Conservation (phyloP, 2,329 filamentous ascomycete genomes). For the Sporothrix pallida region DNA sequence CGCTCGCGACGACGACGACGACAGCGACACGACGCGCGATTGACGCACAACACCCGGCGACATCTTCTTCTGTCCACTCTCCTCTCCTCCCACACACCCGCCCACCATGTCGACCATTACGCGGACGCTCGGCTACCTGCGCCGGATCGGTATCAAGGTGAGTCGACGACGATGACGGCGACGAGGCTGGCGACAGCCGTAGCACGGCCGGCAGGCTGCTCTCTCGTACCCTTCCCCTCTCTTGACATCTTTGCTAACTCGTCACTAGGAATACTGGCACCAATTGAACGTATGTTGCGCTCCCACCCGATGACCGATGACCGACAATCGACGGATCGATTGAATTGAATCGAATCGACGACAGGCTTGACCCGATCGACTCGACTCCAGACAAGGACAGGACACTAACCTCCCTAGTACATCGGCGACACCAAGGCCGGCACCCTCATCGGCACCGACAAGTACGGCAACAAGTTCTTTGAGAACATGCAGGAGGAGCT, state of each 20-base stretch:
- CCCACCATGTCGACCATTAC: slow-evolving; percentile 83
- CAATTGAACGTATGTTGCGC: slow-evolving; percentile 82
- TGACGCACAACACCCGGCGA: neutral
- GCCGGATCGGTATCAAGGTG: slow-evolving; percentile 88
- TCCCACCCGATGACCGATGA: neutral
- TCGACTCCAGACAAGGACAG: neutral
- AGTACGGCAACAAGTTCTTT: slow-evolving; percentile 96
- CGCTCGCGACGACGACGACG: neutral
- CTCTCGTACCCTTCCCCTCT: neutral
- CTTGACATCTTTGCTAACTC: slow-evolving; percentile 47
- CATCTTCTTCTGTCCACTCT: neutral
- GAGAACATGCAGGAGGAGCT: slow-evolving; percentile 96
- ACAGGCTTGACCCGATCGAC: neutral
- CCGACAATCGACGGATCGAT: neutral
- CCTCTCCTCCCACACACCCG: slow-evolving; percentile 37
- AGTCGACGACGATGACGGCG: slow-evolving; percentile 13
- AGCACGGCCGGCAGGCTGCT: neutral
- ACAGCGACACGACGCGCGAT: neutral
- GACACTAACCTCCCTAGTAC: slow-evolving; percentile 52
- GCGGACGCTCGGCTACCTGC: slow-evolving; percentile 84
- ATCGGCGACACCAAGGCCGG: slow-evolving; percentile 92
- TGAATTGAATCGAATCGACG: slow-evolving; percentile 29
- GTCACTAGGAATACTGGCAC: slow-evolving; percentile 81
- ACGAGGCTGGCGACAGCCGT: neutral
- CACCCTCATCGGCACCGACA: slow-evolving; percentile 80